Conservation (phyloP, 495 filamentous ascomycete genomes). For the Neurospora sp. region DNA sequence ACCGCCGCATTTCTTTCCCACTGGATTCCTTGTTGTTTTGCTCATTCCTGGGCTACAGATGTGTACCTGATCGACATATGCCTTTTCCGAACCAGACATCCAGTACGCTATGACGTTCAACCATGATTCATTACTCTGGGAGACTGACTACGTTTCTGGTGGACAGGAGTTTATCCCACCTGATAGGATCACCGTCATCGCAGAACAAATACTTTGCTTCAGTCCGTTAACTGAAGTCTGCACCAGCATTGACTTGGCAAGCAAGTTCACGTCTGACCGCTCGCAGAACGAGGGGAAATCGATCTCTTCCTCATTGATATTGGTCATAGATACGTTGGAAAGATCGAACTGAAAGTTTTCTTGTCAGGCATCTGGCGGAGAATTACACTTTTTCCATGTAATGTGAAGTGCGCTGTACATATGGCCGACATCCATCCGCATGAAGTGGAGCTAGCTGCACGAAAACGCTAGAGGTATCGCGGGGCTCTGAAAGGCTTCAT, state of each 20-base stretch:
- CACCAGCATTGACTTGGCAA: background rate
- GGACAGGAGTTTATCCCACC: background rate
- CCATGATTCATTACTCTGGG: background rate
- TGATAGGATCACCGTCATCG: background rate
- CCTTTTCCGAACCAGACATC: background rate
- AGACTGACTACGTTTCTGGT: background rate
- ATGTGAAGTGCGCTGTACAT: background rate
- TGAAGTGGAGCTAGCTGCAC: background rate
- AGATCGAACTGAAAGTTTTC: background rate
- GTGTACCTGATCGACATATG: background rate
- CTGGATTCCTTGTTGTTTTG: background rate
- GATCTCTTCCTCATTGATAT: background rate
- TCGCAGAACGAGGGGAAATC: background rate
- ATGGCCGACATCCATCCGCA: background rate
- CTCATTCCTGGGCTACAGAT: background rate
- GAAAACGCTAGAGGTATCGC: background rate
- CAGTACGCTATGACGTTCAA: background rate
- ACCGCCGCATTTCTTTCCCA: background rate
- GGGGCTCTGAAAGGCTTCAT: background rate
- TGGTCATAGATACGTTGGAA: background rate
- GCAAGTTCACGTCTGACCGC: background rate
- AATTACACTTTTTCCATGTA: background rate
- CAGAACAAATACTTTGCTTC: background rate
- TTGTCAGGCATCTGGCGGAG: background rate
- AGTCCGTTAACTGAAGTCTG: background rate